These are phyloP conservation scores for Aegilops tauschii DNA, from an alignment of 176 grass and related monocot species.

Conservation along the genomic window DNA sequence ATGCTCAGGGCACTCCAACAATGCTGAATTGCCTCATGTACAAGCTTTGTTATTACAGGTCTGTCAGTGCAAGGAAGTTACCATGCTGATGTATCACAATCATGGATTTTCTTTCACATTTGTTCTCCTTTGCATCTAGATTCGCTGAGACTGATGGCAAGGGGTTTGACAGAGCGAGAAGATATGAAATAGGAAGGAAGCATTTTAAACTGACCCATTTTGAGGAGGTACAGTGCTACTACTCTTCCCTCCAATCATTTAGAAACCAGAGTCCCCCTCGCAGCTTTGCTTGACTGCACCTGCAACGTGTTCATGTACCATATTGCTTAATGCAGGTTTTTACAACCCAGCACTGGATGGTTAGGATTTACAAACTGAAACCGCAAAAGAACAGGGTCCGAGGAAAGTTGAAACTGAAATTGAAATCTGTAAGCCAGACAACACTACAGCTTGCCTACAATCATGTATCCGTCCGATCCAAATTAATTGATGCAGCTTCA, in stretches of 20 bases:
- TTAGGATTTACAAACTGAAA: constrained; percentile 82
- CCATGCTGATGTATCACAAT: background rate
- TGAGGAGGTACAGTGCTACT: constrained; percentile 73
- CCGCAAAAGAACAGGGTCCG: constrained; percentile 61
- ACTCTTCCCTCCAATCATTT: background rate
- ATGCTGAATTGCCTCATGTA: constrained; percentile 99
- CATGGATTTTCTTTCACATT: constrained; percentile 13
- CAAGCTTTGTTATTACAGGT: constrained; percentile 98
- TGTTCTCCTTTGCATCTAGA: constrained; percentile 43
- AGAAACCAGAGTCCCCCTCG: background rate
- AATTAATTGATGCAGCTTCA: no score
- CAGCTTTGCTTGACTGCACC: background rate
- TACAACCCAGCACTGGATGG: constrained; percentile 82
- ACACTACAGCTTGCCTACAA: background rate
- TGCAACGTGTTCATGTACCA: background rate
- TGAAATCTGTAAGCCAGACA: constrained; percentile 51
- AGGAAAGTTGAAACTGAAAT: constrained; percentile 55
- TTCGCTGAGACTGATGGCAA: constrained; percentile 92
- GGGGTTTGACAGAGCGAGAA: constrained; percentile 87
- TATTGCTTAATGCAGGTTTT: constrained; percentile 52
- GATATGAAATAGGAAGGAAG: constrained; percentile 96
- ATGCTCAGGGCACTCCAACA: constrained; percentile 76
- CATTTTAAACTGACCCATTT: constrained; percentile 96
- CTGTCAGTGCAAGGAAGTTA: constrained; percentile 18
- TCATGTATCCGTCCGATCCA: background rate